Evolutionary conservation across 495 filamentous ascomycete genomes (phyloP).

Genomic region (Cryomyces antarcticus): DNA sequence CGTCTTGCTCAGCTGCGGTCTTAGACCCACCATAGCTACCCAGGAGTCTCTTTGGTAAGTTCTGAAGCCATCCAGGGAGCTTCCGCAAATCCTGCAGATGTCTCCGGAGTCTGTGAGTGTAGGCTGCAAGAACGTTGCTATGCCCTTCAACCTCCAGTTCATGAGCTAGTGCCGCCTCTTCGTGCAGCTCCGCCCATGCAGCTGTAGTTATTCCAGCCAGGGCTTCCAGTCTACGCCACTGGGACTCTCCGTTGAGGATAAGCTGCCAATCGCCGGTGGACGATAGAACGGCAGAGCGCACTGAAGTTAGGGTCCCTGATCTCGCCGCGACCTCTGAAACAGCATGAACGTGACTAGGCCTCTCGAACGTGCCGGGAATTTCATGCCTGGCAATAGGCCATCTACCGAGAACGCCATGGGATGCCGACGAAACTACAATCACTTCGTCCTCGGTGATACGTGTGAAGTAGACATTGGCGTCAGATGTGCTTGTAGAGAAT

Average conservation of each 20-base stretch:
- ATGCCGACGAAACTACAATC: slow-evolving; percentile 52
- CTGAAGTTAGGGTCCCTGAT: slow-evolving; percentile 23
- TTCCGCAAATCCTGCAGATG: slow-evolving; percentile 61
- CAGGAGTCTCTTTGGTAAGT: slow-evolving; percentile 28
- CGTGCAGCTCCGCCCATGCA: slow-evolving; percentile 48
- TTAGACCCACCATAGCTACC: slow-evolving; percentile 42
- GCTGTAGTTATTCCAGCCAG: slow-evolving; percentile 57
- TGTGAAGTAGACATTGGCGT: slow-evolving; percentile 74
- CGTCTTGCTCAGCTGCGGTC: slow-evolving; percentile 23
- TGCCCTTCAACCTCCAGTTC: slow-evolving; percentile 74
- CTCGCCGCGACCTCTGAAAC: slow-evolving; percentile 60
- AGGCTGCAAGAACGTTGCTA: slow-evolving; percentile 55
- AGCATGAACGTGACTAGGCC: slow-evolving; percentile 32
- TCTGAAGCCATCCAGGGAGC: slow-evolving; percentile 47
- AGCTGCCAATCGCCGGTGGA: slow-evolving; percentile 62
- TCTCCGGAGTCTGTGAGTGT: slow-evolving; percentile 67
- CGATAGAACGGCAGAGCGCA: slow-evolving; percentile 51
- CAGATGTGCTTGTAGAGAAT: slow-evolving; percentile 58
- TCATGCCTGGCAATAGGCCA: slow-evolving; percentile 30
- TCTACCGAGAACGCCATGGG: slow-evolving; percentile 50
- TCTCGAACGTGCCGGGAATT: neutral
- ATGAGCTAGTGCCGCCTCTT: slow-evolving; percentile 51
- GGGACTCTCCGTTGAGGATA: slow-evolving; percentile 56
- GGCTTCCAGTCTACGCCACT: slow-evolving; percentile 68
- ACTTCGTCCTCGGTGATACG: slow-evolving; percentile 52